Evolutionary conservation across 257 asterid genomes (phyloP).

Genomic region (Eustoma russellianum): DNA sequence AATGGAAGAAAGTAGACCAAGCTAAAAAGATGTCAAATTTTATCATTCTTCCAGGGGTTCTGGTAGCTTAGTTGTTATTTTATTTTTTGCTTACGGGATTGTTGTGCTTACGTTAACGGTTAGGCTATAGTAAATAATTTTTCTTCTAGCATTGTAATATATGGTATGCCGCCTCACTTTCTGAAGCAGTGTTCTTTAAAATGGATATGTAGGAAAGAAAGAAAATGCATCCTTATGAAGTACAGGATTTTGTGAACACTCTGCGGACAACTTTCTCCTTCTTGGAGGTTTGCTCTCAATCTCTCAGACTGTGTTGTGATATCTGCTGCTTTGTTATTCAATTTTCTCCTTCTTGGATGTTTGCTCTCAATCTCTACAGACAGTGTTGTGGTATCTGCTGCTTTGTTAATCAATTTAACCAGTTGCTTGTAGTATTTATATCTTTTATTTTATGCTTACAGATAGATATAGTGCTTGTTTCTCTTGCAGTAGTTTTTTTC

Average conservation of each 20-base stretch:
- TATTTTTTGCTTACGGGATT: too few species aligned
- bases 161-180: slow-evolving; percentile 1
- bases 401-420: background rate
- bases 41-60: background rate
- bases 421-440: background rate
- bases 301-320: too few species aligned
- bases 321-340: too few species aligned
- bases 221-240: slow-evolving; percentile 58
- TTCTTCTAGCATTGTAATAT: background rate
- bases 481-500: background rate
- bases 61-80: background rate
- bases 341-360: too few species aligned
- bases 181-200: slow-evolving; percentile 1
- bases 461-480: too few species aligned
- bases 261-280: slow-evolving; percentile 64
- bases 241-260: slow-evolving; percentile 51
- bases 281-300: slow-evolving; percentile 63
- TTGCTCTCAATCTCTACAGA: slow-evolving; percentile 4
- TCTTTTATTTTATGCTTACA: background rate
- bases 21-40: background rate
- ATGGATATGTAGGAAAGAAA: slow-evolving; percentile 59
- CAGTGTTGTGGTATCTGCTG: background rate
- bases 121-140: too few species aligned
- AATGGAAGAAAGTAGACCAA: too few species aligned
- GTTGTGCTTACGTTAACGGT: too few species aligned